Evolutionary conservation across 1,284 basidiomycete species (phyloP).

Genomic region (Ustilago tritici): DNA sequence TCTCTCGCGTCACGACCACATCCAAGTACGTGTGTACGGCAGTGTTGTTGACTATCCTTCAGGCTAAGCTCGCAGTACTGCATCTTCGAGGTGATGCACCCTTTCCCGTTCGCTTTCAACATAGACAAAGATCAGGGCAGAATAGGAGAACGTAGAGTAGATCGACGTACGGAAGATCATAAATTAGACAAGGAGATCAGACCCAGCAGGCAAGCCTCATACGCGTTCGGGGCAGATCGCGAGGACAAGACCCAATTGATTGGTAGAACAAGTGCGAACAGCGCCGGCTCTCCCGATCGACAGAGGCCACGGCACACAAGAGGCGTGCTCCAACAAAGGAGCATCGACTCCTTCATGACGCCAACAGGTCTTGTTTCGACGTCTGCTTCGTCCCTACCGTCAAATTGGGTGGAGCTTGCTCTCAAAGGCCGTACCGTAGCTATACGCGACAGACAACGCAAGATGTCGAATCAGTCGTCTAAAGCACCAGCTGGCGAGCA

Average conservation of each 20-base stretch:
- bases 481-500: conserved; percentile 6
- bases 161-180: no score
- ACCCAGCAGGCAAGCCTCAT: no score
- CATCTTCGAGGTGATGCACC: conserved; percentile 7
- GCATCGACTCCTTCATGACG: conserved; percentile 34
- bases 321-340: conserved; percentile 18
- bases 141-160: neutral
- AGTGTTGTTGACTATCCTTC: neutral
- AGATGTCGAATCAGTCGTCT: conserved; percentile 16
- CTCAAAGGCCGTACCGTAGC: conserved; percentile 23
- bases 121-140: conserved; percentile 12
- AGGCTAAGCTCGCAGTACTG: neutral
- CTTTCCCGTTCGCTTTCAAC: conserved; percentile 4
- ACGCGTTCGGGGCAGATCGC: conserved; percentile 1
- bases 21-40: neutral
- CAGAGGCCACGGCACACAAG: conserved; percentile 9
- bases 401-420: conserved; percentile 44
- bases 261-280: neutral
- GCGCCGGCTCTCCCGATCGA: neutral
- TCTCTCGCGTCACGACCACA: neutral
- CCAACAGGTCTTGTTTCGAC: conserved; percentile 32
- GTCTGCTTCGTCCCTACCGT: conserved; percentile 21
- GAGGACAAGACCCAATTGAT: conserved; percentile 6
- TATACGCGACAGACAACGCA: conserved; percentile 38
- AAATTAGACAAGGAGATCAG: no score